Evolutionary conservation across 331 rosid genomes (phyloP), one percentile per base, ranked within the genome.

Genomic region (Malus hybrid): DNA sequence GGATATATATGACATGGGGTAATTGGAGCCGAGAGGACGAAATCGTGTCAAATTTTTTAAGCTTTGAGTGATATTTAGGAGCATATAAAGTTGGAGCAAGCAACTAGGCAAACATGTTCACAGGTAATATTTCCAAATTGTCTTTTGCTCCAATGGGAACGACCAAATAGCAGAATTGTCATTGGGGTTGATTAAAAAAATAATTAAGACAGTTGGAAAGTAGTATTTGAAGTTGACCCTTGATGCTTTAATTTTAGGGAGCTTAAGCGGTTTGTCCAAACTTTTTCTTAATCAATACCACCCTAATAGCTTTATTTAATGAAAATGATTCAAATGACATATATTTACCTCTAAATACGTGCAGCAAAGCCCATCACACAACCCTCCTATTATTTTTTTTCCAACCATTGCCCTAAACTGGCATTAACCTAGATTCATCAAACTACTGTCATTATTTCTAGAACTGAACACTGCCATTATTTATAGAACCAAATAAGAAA

Each of bases 21-120:
- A 81, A 76, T 77, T 80, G 74, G 62, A 79, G 63, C 50, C 62
- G 13, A 39, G 44, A 36, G 74, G 72, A 54, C 67, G 46, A 70
- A 67, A 72, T 55, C 55, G 76, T 75, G 74, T 83, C 70, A 71
- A 46, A 68, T 67, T 4, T 77, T 50, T 29, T 7, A 60, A 24
- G 66, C 24, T 33, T 36, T 33, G 27, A 27, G 42, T 72, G 68
- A 32, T n/a, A 8, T 29, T 63, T 12, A 28, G 36, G 5, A 27
- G 15, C 28, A 28, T 73, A 27, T 73, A 18, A 24, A 29, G 62
- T n/a, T 31, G 65, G 81, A 59, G 76, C 85, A 69, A 59, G 76
- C 85, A 69, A 83, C 67, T 86, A 75, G 81, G 87, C 84, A 87
- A 71, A 76, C 89, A 73, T 77, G 86, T 83, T 87, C 22, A 85